Conservation (phyloP, 2,329 filamentous ascomycete species). For the Fusarium nygamai region DNA sequence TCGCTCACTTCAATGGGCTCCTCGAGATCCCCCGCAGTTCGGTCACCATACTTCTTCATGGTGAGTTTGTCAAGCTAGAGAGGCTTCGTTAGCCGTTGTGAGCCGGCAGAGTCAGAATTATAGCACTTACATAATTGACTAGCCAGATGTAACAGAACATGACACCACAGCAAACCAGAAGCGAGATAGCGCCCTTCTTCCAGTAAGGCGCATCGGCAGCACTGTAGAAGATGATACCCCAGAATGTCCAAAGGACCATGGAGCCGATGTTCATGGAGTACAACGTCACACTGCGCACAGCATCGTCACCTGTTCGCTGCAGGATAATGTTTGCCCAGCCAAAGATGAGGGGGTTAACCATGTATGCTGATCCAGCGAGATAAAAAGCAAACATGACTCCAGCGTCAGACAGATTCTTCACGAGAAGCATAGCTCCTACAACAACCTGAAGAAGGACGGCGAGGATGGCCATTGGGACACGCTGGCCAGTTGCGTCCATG, state of each 20-base stretch:
- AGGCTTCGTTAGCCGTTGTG: neutral
- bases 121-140: constrained; percentile 10
- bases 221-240: constrained; percentile 55
- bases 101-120: fast-evolving
- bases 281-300: constrained; percentile 51
- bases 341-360: constrained; percentile 42
- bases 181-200: constrained; percentile 42
- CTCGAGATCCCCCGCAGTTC: neutral
- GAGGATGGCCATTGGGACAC: constrained; percentile 25
- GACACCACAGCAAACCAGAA: constrained; percentile 25
- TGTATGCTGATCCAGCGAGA: constrained; percentile 36
- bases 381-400: constrained; percentile 40
- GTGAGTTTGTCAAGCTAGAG: constrained; percentile 6
- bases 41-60: neutral
- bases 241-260: constrained; percentile 55
- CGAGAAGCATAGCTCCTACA: constrained; percentile 32
- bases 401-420: constrained; percentile 27
- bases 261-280: constrained; percentile 54
- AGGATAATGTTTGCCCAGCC: constrained; percentile 42
- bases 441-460: constrained; percentile 31
- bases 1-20: neutral
- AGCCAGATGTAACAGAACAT: constrained; percentile 37
- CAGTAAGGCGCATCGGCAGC: constrained; percentile 56
- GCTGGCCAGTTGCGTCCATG: constrained; percentile 33
- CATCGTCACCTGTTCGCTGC: constrained; percentile 49